Evolutionary conservation across 2,329 filamentous ascomycete species (phyloP).

Genomic region (Epichloe typhina): DNA sequence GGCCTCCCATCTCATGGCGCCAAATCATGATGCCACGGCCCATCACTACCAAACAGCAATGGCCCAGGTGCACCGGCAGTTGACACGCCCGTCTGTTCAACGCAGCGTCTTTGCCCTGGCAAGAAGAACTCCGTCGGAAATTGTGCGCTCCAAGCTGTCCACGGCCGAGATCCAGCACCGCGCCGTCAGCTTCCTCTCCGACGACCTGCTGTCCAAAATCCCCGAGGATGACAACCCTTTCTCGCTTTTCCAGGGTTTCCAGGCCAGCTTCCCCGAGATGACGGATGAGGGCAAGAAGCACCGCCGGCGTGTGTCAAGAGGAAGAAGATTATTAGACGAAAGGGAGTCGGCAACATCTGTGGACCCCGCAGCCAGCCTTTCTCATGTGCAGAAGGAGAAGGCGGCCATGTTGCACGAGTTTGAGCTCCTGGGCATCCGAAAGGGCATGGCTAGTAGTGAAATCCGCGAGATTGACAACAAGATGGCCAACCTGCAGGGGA

Average conservation of each 20-base stretch:
- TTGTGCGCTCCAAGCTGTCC: slow-evolving; percentile 84
- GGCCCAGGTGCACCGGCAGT: slow-evolving; percentile 77
- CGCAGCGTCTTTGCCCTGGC: slow-evolving; percentile 85
- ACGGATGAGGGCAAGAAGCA: slow-evolving; percentile 59
- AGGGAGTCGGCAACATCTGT: slow-evolving; percentile 39
- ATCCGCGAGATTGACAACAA: slow-evolving; percentile 96
- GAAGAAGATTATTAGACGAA: slow-evolving; percentile 56
- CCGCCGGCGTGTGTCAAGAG: slow-evolving; percentile 57
- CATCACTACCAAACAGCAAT: slow-evolving; percentile 77
- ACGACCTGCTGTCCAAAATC: slow-evolving; percentile 80
- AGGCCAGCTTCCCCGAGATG: slow-evolving; percentile 68
- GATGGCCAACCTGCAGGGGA: slow-evolving; percentile 80
- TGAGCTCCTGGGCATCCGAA: slow-evolving; percentile 82
- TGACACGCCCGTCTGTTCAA: slow-evolving; percentile 72
- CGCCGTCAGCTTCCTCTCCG: slow-evolving; percentile 74
- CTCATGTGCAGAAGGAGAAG: slow-evolving; percentile 68
- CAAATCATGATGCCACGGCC: slow-evolving; percentile 37
- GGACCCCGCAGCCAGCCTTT: slow-evolving; percentile 52
- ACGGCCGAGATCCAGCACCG: slow-evolving; percentile 88
- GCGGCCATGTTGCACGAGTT: slow-evolving; percentile 69
- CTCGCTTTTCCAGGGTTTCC: slow-evolving; percentile 92
- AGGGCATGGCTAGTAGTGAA: slow-evolving; percentile 95
- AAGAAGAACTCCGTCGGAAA: slow-evolving; percentile 80
- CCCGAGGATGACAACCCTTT: slow-evolving; percentile 77
- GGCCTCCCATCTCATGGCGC: slow-evolving; percentile 75